Evolutionary conservation across 768 basidiomycete species (phyloP).

Genomic region (Cystobasidiopsis lactophilus): DNA sequence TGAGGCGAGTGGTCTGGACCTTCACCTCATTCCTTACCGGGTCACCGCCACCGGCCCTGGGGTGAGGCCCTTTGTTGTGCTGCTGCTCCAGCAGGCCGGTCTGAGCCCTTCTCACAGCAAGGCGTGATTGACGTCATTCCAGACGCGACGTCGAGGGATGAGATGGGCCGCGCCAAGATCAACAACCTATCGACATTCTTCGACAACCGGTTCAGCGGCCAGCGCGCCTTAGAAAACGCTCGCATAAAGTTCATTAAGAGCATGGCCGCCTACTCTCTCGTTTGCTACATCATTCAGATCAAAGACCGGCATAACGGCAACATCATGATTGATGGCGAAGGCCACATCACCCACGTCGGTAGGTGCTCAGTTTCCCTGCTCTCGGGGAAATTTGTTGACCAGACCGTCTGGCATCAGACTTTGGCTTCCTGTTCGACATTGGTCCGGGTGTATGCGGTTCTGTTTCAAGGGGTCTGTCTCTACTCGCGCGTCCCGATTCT

Average conservation of each 20-base stretch:
- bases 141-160: constrained; percentile 89
- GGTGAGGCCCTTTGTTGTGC: constrained; percentile 39
- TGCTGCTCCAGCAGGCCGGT: neutral
- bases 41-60: constrained; percentile 94
- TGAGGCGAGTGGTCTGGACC: constrained; percentile 57
- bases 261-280: constrained; percentile 97
- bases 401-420: constrained; percentile 36
- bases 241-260: constrained; percentile 92
- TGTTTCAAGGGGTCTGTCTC: neutral
- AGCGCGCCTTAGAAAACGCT: constrained; percentile 71
- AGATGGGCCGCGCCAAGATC: constrained; percentile 96
- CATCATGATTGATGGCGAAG: constrained; percentile 97
- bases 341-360: constrained; percentile 93
- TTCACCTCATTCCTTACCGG: constrained; percentile 87
- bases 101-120: constrained; percentile 35
- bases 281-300: constrained; percentile 93
- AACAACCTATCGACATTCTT: constrained; percentile 92
- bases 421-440: constrained; percentile 94
- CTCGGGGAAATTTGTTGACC: constrained; percentile 2
- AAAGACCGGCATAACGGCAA: constrained; percentile 98
- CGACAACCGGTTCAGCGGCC: constrained; percentile 62
- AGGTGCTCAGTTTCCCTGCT: constrained; percentile 16
- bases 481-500: constrained; percentile 13
- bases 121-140: constrained; percentile 98
- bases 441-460: constrained; percentile 40